Conservation (phyloP, 441 rosid genomes). For the Jatropha multifida region DNA sequence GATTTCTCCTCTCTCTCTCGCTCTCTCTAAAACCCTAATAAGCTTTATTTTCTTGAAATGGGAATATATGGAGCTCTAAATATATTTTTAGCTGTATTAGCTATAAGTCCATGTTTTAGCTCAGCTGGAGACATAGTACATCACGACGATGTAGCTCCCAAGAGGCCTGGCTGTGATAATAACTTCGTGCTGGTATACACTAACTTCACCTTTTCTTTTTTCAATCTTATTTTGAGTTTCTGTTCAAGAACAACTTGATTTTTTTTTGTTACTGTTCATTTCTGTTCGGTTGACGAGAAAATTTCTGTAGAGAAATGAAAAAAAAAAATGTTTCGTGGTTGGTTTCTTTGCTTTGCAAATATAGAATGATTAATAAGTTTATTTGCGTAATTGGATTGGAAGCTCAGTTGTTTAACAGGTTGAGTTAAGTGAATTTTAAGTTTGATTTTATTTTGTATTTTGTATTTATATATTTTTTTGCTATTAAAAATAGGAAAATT, state of each 20-base stretch:
- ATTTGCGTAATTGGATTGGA: not conserved
- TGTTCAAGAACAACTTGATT: not conserved
- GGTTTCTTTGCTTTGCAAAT: not conserved
- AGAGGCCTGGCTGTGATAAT: slow-evolving; percentile 94
- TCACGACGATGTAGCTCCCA: slow-evolving; percentile 79
- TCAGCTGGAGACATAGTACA: slow-evolving; percentile 92
- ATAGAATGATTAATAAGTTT: not conserved
- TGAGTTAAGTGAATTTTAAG: not conserved
- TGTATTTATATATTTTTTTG: not conserved
- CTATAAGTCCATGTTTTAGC: slow-evolving; percentile 33
- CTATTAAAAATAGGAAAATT: not conserved
- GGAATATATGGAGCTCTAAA: slow-evolving; percentile 14
- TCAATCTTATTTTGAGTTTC: not conserved
- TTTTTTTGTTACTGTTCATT: not conserved
- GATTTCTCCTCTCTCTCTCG: not conserved
- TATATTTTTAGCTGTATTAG: slow-evolving; percentile 28
- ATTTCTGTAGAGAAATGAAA: not conserved
- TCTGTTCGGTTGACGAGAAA: slow-evolving; percentile 28
- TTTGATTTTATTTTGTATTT: not conserved
- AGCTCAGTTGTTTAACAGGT: not conserved
- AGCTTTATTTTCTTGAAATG: slow-evolving; percentile 9
- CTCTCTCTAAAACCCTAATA: slow-evolving; percentile 18
- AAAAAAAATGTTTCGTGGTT: not conserved
- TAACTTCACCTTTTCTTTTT: slow-evolving; percentile 22
- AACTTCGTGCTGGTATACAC: slow-evolving; percentile 83